phyloP scores from a whole-genome alignment of 305 asterid genomes.

The Fraxinus floribunda region DNA sequence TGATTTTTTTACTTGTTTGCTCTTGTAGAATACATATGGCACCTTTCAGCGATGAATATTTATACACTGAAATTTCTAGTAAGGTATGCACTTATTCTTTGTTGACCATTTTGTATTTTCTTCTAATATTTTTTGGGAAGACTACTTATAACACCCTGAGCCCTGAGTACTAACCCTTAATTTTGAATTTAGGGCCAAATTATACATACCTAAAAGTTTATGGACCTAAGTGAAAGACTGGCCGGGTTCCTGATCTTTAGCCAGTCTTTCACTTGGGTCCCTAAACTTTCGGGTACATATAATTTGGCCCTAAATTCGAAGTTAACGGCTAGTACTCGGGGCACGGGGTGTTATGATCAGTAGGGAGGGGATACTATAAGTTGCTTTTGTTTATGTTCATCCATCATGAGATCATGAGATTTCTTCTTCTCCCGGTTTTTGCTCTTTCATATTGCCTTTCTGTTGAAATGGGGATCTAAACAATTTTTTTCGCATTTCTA shows the following conservation, averaged over 20 bases:
- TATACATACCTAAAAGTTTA: too few relatives aligned
- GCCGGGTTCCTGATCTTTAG: too few relatives aligned
- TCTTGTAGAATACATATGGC: conserved; percentile 94
- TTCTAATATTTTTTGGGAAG: background rate
- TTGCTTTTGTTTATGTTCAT: conserved; percentile 9
- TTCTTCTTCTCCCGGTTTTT: background rate
- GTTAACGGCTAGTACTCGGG: too few relatives aligned
- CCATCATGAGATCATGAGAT: background rate
- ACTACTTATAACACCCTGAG: background rate
- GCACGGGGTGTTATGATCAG: background rate
- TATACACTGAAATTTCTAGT: conserved; percentile 81
- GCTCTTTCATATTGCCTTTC: background rate
- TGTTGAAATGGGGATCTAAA: background rate
- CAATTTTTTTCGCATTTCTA: conserved; percentile 21
- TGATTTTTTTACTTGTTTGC: conserved; percentile 26
- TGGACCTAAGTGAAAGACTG: too few relatives aligned
- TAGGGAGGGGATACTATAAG: conserved; percentile 1
- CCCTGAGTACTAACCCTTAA: too few relatives aligned
- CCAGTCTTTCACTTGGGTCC: too few relatives aligned
- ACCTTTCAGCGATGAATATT: conserved; percentile 90
- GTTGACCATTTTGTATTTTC: background rate
- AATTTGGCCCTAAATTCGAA: too few relatives aligned
- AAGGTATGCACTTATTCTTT: conserved; percentile 47
- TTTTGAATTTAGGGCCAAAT: too few relatives aligned
- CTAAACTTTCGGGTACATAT: too few relatives aligned